Conservation (phyloP, 2,329 filamentous ascomycete genomes). For the Rhexocercosporidium sp. region DNA sequence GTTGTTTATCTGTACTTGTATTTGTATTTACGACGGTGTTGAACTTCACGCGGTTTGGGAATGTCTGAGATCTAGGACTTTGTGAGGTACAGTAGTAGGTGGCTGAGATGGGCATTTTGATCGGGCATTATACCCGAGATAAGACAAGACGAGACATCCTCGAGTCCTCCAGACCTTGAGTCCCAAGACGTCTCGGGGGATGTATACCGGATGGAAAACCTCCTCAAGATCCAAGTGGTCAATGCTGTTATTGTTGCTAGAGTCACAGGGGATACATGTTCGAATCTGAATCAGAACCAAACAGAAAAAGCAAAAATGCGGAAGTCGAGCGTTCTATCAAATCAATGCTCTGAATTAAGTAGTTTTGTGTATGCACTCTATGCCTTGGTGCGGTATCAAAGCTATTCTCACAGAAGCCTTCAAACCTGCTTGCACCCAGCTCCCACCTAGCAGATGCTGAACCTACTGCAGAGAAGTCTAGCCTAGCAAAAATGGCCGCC, state of each 20-base stretch:
- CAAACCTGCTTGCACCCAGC: background rate
- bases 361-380: background rate
- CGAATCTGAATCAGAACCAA: background rate
- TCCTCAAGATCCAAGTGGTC: too few species aligned
- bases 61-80: background rate
- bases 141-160: background rate
- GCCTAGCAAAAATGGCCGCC: background rate
- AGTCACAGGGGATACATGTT: background rate
- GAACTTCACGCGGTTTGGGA: background rate
- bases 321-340: background rate
- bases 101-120: too few species aligned
- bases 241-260: background rate
- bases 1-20: background rate
- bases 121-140: background rate
- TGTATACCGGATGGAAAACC: background rate
- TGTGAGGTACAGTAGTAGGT: too few species aligned
- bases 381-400: background rate
- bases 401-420: constrained; percentile 12
- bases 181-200: background rate
- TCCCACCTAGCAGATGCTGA: background rate
- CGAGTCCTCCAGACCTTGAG: too few species aligned
- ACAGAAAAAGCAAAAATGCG: background rate
- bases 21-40: background rate
- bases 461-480: background rate
- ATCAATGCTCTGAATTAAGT: constrained; percentile 12